phyloP scores from a whole-genome alignment of 176 grass and related monocot species.

The Triticum monococcum region DNA sequence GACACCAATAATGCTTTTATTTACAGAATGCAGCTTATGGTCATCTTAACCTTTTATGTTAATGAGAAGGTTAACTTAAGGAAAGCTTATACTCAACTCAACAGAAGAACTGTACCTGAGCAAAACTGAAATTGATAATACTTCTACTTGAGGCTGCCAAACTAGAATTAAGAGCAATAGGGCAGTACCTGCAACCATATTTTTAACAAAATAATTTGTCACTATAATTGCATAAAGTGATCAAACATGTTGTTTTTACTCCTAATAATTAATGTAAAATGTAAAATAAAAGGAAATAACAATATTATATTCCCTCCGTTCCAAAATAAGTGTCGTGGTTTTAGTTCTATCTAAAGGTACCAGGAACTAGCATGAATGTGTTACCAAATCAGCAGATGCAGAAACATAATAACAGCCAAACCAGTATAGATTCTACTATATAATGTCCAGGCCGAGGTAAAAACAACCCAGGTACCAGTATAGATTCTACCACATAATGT shows the following conservation, averaged over 20 bases:
- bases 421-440: not conserved
- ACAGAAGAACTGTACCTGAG: constrained; percentile 47
- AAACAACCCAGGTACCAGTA: not conserved
- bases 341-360: not conserved
- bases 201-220: not conserved
- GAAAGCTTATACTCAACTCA: not conserved
- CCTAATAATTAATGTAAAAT: not conserved
- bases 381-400: not conserved
- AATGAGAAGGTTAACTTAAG: not conserved
- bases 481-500: not conserved
- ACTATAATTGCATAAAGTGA: not conserved
- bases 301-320: not conserved
- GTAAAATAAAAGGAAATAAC: not conserved
- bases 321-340: no score
- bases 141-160: constrained; percentile 48
- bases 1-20: not conserved
- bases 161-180: constrained; percentile 62
- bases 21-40: not conserved
- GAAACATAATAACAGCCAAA: not conserved
- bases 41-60: not conserved
- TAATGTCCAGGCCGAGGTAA: not conserved
- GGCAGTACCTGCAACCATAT: constrained; percentile 50
- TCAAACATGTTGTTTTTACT: not conserved
- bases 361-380: not conserved
- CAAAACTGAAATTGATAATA: constrained; percentile 55